phyloP scores from a whole-genome alignment of 2,329 filamentous ascomycete genomes.

The Monosporascus sp. region DNA sequence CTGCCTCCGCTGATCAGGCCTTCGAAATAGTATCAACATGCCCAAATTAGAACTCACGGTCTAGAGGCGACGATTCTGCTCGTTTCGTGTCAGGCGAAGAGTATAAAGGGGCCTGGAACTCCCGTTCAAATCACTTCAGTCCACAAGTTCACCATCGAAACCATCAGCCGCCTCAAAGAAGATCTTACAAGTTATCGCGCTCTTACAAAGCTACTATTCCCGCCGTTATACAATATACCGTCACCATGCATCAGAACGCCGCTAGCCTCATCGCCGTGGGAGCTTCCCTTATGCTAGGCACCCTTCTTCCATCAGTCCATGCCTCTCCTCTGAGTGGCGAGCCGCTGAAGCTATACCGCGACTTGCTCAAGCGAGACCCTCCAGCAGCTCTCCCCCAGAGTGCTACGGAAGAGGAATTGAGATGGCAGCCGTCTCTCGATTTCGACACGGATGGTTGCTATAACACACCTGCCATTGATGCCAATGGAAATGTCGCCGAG shows the following conservation, averaged over 20 bases:
- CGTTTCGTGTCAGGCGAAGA: neutral
- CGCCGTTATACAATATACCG: neutral
- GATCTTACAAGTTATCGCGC: neutral
- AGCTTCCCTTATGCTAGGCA: neutral
- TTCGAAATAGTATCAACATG: neutral
- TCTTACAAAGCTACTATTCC: neutral
- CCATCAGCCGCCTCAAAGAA: neutral
- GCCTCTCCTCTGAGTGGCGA: neutral
- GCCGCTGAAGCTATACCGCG: neutral
- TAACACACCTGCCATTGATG: slow-evolving; percentile 26
- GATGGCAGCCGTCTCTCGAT: slow-evolving; percentile 23
- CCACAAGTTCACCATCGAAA: neutral
- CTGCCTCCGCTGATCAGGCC: too few species aligned
- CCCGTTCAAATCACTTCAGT: neutral
- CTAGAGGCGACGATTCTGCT: too few species aligned
- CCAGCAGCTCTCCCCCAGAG: slow-evolving; percentile 1
- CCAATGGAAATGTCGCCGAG: slow-evolving; percentile 15
- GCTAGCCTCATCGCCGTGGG: neutral
- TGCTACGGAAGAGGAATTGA: slow-evolving; percentile 2
- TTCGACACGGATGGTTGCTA: slow-evolving; percentile 26
- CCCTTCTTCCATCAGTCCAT: neutral
- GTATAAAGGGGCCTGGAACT: neutral
- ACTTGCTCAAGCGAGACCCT: slow-evolving; percentile 2
- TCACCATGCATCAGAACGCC: neutral
- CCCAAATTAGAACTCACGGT: too few species aligned